A percentile compares a stretch with the other conserved stretches of the same genome.
phyloP scores from a whole-genome alignment of 2,329 filamentous ascomycete genomes.

The Calonectria montana region DNA sequence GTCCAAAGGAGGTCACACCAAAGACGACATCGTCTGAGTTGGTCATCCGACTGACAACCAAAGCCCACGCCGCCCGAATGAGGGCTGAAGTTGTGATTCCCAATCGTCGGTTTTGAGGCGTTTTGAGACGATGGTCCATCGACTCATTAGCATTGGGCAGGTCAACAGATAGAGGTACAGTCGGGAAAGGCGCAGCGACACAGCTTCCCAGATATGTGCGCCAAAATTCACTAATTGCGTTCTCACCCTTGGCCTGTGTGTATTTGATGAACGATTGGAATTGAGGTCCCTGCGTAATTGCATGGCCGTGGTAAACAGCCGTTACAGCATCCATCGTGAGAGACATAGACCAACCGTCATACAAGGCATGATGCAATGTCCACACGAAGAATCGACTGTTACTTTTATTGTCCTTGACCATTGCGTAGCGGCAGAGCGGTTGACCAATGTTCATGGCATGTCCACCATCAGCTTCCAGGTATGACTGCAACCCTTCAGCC shows the following conservation, averaged over 20 bases:
- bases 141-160: not conserved
- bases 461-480: constrained; percentile 3
- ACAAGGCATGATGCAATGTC: constrained; percentile 43
- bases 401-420: not conserved
- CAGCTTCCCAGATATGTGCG: not conserved
- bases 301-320: constrained; percentile 5
- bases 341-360: constrained; percentile 45
- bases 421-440: constrained; percentile 9
- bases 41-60: constrained; percentile 33
- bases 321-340: constrained; percentile 27
- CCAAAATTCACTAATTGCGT: constrained; percentile 1
- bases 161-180: not conserved
- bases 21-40: constrained; percentile 37
- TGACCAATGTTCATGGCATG: constrained; percentile 16
- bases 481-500: not conserved
- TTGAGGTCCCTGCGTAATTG: not conserved
- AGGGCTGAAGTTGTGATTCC: constrained; percentile 25
- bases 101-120: not conserved
- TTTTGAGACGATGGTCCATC: not conserved
- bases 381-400: constrained; percentile 32
- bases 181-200: constrained; percentile 9
- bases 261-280: constrained; percentile 24
- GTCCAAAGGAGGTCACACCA: constrained; percentile 38
- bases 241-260: not conserved
- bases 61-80: constrained; percentile 44